Evolutionary conservation across 495 filamentous ascomycete genomes (phyloP), one percentile per base, ranked within the genome.

Genomic region (Darksidea phi): DNA sequence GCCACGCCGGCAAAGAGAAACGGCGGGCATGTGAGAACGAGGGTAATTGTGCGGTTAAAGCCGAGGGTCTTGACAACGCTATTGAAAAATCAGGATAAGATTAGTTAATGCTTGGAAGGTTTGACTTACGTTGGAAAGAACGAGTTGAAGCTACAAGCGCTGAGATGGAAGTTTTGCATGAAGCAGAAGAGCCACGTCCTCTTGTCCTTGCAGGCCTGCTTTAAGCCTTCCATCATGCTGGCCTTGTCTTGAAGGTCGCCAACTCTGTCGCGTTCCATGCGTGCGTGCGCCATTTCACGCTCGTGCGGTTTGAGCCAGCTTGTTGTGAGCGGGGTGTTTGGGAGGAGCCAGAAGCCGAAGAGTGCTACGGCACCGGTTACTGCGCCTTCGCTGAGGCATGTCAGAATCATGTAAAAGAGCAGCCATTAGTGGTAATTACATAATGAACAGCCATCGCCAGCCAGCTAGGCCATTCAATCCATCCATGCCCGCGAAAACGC

Each of bases 31-130:
- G 80, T 82, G 36, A 82, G 72, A 24, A 78, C 76, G n/a, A 83
- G 71, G 0, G 81, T 82, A 11, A 78, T 67, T 37, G 78, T 81
- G 37, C 57, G 72, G 48, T 72, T 74, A 58, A 77, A 82, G 2
- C 79, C 80, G 0, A 84, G 72, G 0, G 78, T 80, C 52, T 76
- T 70, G 17, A 81, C 74, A 49, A 82, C 18, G 41, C 79, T 26
- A 74, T 80, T 1, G 81, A 79, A 73, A 82, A 82, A n/a, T 24
- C 21, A 49, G 26, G 4, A 49, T 6, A 17, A 49, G 8, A 21
- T 6, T 49, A 17, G 5, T 49, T 8, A 17, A 49, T n/a, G 47
- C 21, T 6, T 21, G 10, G 26, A 25, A 10, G 15, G 21, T 2
- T 4, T 6, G n/a, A 15, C 26, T 24, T 24, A 49, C 47, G 26